Conservation (phyloP, 129 eudicot species). For the Solidago caesia region DNA sequence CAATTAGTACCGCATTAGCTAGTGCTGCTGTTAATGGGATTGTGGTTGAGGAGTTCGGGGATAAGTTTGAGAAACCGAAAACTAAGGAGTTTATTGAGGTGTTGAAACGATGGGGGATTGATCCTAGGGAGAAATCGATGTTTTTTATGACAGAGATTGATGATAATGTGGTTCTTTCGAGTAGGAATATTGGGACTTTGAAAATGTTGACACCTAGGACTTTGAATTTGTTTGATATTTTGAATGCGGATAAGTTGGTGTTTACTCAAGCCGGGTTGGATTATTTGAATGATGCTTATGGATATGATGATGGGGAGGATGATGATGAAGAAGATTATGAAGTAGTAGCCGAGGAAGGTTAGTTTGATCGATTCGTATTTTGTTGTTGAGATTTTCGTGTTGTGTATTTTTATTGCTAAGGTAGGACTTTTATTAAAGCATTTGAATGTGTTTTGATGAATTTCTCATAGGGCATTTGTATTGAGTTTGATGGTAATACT, state of each 20-base stretch:
- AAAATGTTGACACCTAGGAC: conserved; percentile 91
- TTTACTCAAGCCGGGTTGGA: conserved; percentile 71
- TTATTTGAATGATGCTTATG: conserved; percentile 81
- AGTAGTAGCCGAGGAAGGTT: conserved; percentile 43
- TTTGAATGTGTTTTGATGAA: too few relatives aligned
- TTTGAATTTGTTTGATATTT: conserved; percentile 78
- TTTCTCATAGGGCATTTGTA: background rate
- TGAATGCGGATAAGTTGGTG: conserved; percentile 84
- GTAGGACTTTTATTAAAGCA: too few relatives aligned
- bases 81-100: conserved; percentile 75
- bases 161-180: conserved; percentile 66
- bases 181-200: conserved; percentile 83
- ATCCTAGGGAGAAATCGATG: conserved; percentile 78
- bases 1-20: conserved; percentile 77
- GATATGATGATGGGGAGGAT: conserved; percentile 53
- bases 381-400: background rate
- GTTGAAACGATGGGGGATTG: conserved; percentile 81
- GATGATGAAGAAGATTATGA: conserved; percentile 34
- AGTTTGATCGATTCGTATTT: conserved; percentile 1
- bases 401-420: background rate
- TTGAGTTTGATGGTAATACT: background rate
- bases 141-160: conserved; percentile 76
- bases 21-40: conserved; percentile 62
- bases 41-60: conserved; percentile 85
- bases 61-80: conserved; percentile 71